phyloP scores from a whole-genome alignment of 306 rosid genomes.

The Quercus gilva region DNA sequence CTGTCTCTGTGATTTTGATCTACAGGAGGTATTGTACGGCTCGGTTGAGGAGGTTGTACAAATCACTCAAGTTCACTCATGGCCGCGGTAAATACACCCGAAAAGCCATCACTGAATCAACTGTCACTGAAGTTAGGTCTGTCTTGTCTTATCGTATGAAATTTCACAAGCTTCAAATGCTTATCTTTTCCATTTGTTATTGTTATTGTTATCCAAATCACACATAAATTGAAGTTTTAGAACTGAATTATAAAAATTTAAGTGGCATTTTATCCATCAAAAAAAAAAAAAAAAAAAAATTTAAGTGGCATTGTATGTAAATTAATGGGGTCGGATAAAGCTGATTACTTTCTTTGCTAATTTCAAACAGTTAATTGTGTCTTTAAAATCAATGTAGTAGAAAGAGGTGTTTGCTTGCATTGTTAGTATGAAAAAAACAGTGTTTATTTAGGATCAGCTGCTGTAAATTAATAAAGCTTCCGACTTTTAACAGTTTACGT shows the following conservation, averaged over 20 bases:
- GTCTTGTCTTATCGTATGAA: background rate
- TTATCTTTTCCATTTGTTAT: background rate
- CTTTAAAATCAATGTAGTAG: background rate
- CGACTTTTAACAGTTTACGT: constrained; percentile 15
- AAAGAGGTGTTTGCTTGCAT: background rate
- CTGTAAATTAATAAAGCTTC: background rate
- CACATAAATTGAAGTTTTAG: too few species aligned
- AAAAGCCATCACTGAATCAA: constrained; percentile 65
- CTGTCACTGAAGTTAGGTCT: constrained; percentile 89
- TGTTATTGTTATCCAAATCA: background rate
- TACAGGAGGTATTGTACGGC: constrained; percentile 94
- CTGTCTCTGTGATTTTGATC: background rate
- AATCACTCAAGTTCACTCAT: constrained; percentile 92
- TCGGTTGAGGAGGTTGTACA: constrained; percentile 87
- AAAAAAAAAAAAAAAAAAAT: too few species aligned
- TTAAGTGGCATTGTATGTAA: background rate
- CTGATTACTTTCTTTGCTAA: background rate
- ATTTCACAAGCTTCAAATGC: background rate
- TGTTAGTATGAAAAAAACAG: too few species aligned
- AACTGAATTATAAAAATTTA: too few species aligned
- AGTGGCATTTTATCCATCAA: too few species aligned
- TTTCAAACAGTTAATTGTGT: background rate
- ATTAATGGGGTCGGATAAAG: background rate
- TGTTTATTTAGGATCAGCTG: too few species aligned
- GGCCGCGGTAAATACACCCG: constrained; percentile 90